Conservation (phyloP, 1,284 basidiomycete species). For the Puccinia polysora region DNA sequence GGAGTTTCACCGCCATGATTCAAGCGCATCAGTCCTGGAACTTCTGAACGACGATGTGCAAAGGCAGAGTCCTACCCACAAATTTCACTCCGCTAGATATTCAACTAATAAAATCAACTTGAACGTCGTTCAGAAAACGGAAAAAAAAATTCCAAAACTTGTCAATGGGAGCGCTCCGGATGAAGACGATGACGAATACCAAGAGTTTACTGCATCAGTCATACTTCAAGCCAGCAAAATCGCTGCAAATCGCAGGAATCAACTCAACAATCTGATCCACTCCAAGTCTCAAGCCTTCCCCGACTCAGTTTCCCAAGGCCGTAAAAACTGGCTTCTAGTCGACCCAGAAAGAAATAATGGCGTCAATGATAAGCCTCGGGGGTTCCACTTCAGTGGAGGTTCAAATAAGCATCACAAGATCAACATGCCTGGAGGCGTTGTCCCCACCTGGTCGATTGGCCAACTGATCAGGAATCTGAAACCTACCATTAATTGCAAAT, state of each 20-base stretch:
- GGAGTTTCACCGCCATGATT: too few relatives aligned
- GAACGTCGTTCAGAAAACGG: not conserved
- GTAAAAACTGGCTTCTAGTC: not conserved
- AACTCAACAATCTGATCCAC: slow-evolving; percentile 8
- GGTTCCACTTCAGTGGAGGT: not conserved
- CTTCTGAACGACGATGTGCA: too few relatives aligned
- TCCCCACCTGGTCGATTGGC: slow-evolving; percentile 54
- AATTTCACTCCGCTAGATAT: too few relatives aligned
- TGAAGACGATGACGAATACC: slow-evolving; percentile 21
- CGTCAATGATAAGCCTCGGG: not conserved
- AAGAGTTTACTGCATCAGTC: slow-evolving; percentile 22
- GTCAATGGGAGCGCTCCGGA: not conserved
- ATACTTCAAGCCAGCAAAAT: slow-evolving; percentile 35
- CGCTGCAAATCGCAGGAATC: slow-evolving; percentile 21
- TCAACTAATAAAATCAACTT: slow-evolving; percentile 10
- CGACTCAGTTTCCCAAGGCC: too few relatives aligned
- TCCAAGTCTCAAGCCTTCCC: not conserved
- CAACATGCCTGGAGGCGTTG: not conserved
- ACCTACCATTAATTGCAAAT: slow-evolving; percentile 71
- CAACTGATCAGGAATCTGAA: slow-evolving; percentile 62
- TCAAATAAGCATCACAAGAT: slow-evolving; percentile 6
- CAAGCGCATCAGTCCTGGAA: too few relatives aligned
- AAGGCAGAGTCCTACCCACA: too few relatives aligned
- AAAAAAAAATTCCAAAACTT: not conserved
- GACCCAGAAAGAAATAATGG: not conserved